A percentile compares a stretch with the other conserved stretches of the same genome.
Conservation (phyloP, 73 alveolate species). For the Tetrahymena elliotti region DNA sequence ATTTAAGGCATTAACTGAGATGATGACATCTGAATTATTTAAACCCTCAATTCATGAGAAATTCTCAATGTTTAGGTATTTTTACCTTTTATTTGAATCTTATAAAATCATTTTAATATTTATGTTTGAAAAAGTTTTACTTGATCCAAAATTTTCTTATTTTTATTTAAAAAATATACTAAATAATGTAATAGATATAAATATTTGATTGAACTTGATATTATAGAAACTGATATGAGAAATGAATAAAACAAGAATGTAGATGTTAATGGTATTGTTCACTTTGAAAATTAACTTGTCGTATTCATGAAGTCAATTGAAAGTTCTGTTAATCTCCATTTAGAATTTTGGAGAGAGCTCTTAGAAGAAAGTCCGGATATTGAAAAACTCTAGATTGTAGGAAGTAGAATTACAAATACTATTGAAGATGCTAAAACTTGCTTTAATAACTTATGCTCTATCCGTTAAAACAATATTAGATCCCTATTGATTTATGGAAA, state of each 20-base stretch:
- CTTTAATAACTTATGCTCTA: not conserved
- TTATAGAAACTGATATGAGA: slow-evolving; percentile 4
- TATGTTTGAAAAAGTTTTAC: too few species aligned
- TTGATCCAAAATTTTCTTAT: too few species aligned
- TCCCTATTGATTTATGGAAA: not conserved
- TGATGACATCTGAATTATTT: not conserved
- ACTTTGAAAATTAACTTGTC: not conserved
- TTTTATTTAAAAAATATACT: too few species aligned
- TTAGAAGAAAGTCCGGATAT: not conserved
- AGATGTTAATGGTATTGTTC: not conserved
- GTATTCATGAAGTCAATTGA: not conserved
- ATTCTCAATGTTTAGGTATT: not conserved
- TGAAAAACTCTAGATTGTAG: not conserved
- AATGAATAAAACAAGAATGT: not conserved
- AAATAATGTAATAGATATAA: not conserved
- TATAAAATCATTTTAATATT: too few species aligned
- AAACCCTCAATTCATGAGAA: not conserved
- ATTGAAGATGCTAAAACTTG: not conserved
- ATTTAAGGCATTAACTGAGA: not conserved
- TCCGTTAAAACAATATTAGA: not conserved
- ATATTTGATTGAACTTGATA: not conserved
- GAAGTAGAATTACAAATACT: not conserved
- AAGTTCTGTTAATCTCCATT: not conserved
- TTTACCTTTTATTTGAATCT: not conserved
- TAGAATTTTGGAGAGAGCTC: slow-evolving; percentile 10